Percentiles rank a stretch among this genome's conserved stretches.
These are phyloP conservation scores for Haberlea rhodopensis DNA, from an alignment of 257 asterid species.

Conservation along the genomic window DNA sequence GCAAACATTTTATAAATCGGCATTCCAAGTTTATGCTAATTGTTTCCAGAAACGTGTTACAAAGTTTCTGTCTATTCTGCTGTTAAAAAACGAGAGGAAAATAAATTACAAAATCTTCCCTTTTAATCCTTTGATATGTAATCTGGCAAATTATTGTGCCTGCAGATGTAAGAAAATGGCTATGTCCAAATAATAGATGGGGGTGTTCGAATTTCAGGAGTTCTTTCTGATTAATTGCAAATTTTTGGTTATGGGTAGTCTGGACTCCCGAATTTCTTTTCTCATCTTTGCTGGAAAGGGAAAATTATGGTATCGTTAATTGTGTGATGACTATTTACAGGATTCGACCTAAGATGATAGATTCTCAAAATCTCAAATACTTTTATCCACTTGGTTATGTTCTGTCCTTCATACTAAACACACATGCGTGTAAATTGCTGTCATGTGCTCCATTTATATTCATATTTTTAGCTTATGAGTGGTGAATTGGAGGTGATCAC, in stretches of 20 bases:
- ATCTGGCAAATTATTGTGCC: not conserved
- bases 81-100: conserved; percentile 12
- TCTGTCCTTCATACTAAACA: not conserved
- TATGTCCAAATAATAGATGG: not conserved
- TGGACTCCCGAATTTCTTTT: not conserved
- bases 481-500: too few relatives aligned
- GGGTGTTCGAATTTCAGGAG: not conserved
- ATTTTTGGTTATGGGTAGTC: not conserved
- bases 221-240: not conserved
- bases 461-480: too few relatives aligned
- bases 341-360: not conserved
- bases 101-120: not conserved
- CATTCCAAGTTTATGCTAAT: not conserved
- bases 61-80: conserved; percentile 2
- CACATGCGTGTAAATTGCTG: too few relatives aligned
- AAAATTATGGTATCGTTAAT: not conserved
- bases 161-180: not conserved
- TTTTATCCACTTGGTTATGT: not conserved
- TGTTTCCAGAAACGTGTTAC: not conserved
- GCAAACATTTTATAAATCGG: conserved; percentile 1
- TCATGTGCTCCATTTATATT: too few relatives aligned
- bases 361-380: not conserved
- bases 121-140: not conserved
- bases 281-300: not conserved
- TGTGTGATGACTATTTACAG: not conserved